Evolutionary conservation across 176 grass and related monocot species (phyloP).

Genomic region (Dactylis glomerata): DNA sequence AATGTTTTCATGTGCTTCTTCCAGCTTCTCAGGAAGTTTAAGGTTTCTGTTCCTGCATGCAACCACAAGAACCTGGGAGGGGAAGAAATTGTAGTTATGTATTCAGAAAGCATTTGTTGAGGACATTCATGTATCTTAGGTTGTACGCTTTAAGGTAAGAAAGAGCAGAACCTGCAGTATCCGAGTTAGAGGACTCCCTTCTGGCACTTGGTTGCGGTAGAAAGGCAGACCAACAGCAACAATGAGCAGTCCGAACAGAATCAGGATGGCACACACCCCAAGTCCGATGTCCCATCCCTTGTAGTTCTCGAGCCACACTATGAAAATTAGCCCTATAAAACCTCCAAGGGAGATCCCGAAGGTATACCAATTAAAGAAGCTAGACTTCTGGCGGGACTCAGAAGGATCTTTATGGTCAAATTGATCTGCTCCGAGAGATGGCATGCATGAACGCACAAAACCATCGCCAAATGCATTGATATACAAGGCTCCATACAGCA

Average conservation of each 20-base stretch:
- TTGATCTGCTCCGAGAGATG: slow-evolving; percentile 63
- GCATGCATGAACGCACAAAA: slow-evolving; percentile 39
- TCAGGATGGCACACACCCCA: slow-evolving; percentile 26
- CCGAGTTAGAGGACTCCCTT: slow-evolving; percentile 58
- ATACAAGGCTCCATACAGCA: slow-evolving; percentile 44
- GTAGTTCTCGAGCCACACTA: slow-evolving; percentile 56
- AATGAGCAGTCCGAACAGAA: slow-evolving; percentile 42
- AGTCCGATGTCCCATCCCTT: slow-evolving; percentile 57
- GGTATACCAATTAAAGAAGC: slow-evolving; percentile 62
- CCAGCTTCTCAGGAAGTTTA: slow-evolving; percentile 39
- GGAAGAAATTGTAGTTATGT: neutral
- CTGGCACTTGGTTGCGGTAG: slow-evolving; percentile 49
- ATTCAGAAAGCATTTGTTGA: neutral
- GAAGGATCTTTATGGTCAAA: slow-evolving; percentile 47
- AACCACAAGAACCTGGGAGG: slow-evolving; percentile 52
- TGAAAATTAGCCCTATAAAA: slow-evolving; percentile 40
- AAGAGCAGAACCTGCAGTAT: slow-evolving; percentile 52
- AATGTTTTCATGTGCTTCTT: slow-evolving; percentile 23
- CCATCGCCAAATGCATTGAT: slow-evolving; percentile 48
- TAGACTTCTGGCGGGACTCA: slow-evolving; percentile 33
- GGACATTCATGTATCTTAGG: neutral
- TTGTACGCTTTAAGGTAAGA: neutral
- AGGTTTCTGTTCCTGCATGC: slow-evolving; percentile 55
- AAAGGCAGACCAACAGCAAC: slow-evolving; percentile 43
- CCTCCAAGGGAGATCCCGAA: slow-evolving; percentile 51